Evolutionary conservation across 1,284 basidiomycete species (phyloP), one percentile per base, ranked within the genome.

Genomic region (Tilletiopsis washingtonensis): DNA sequence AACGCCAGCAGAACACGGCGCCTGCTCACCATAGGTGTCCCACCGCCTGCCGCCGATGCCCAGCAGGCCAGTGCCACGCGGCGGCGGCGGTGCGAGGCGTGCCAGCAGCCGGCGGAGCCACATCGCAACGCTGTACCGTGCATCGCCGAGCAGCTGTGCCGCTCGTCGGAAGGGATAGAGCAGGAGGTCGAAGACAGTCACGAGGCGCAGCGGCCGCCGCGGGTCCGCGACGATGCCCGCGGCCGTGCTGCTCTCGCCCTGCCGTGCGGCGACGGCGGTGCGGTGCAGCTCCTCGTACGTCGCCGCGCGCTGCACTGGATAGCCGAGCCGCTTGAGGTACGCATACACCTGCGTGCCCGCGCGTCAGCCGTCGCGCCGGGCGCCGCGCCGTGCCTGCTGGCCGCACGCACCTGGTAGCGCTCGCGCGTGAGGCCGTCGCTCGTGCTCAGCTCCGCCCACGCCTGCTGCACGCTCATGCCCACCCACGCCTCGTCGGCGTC

Each of bases 281-380:
- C 20, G 4, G 49, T 47, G 0, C 37, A 45, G n/a, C 50, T 40
- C 48, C 27, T 72, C 69, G 0, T 62, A 51, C 5, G 63, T 43
- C 11, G 17, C 60, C 1, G 85, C 77, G 19, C 91, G 80, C 42
- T 83, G 88, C 5, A 97, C 82, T 3, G 84, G 81, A 74, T 94
- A 98, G 9, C 93, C 93, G 23, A 97, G 77, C 9, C 93, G 82
- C 67, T 86, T 89, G 21, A 97, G 78, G 71, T 93, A 91, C 0
- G 91, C 82, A 67, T 88, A 97, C 15, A 93, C 86, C 90, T 93
- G 45, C 14, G 40, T 7, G 43, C n/a, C 24, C 11, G 24, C 9
- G 7, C 9, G 19, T 41, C 24, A 41, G 24, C 24, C 9, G n/a
- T 12, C 25, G 7, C 6, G 25, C 25, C 39, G 25, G 39, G 25